These are phyloP conservation scores for Postia placenta DNA, from an alignment of 768 basidiomycete species.

Conservation along the genomic window DNA sequence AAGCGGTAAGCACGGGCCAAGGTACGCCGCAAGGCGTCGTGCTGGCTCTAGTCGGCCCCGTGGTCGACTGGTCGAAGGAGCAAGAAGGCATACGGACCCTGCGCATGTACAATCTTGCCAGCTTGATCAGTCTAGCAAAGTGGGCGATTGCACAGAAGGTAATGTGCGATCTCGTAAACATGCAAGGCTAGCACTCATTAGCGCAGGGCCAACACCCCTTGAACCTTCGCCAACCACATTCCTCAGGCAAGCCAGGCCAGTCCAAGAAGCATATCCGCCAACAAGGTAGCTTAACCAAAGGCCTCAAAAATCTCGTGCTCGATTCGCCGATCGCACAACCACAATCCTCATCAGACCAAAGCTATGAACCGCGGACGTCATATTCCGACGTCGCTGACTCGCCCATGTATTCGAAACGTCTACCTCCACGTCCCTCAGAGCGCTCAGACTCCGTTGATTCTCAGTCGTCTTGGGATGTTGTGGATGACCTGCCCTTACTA, in stretches of 20 bases:
- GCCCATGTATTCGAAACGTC: constrained; percentile 6
- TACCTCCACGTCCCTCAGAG: constrained; percentile 7
- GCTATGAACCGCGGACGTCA: constrained; percentile 21
- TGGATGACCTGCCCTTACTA: constrained; percentile 66
- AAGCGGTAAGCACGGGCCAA: constrained; percentile 52
- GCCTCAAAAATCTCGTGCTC: constrained; percentile 55
- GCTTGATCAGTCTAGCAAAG: constrained; percentile 67
- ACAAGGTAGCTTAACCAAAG: constrained; percentile 54
- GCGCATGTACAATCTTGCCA: constrained; percentile 81
- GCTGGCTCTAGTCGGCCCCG: constrained; percentile 66
- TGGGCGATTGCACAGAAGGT: constrained; percentile 71
- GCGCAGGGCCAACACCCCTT: constrained; percentile 54
- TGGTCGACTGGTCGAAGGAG: constrained; percentile 46
- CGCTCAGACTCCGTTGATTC: constrained; percentile 15
- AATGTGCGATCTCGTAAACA: not conserved
- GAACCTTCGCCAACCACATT: constrained; percentile 39
- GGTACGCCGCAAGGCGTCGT: constrained; percentile 67
- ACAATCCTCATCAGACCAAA: constrained; percentile 18
- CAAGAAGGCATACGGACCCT: constrained; percentile 49
- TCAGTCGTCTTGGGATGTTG: constrained; percentile 49
- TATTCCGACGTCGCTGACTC: constrained; percentile 12
- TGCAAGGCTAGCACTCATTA: not conserved
- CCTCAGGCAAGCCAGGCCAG: constrained; percentile 30
- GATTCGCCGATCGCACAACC: constrained; percentile 29
- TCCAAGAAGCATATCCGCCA: constrained; percentile 39